Evolutionary conservation across 1,284 basidiomycete species (phyloP).

Genomic region (Ceratobasidium sp.): DNA sequence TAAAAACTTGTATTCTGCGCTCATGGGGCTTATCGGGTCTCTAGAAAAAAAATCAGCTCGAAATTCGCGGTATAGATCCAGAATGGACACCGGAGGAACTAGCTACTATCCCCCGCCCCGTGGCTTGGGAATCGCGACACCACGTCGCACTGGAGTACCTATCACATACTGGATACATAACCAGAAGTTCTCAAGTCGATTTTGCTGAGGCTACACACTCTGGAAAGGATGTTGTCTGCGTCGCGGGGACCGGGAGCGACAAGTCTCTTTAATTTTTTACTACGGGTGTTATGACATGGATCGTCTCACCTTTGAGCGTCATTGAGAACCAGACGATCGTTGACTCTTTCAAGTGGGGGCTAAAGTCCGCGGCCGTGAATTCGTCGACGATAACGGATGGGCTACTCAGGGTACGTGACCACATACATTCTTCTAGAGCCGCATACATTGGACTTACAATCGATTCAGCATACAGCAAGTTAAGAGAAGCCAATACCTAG

Average conservation of each 20-base stretch:
- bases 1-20: background rate
- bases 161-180: background rate
- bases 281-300: conserved; percentile 1
- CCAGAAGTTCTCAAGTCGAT: background rate
- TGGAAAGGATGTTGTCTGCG: conserved; percentile 1
- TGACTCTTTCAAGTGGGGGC: background rate
- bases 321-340: background rate
- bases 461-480: background rate
- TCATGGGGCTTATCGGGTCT: background rate
- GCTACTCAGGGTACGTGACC: background rate
- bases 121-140: background rate
- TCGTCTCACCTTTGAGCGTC: conserved; percentile 12
- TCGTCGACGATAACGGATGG: background rate
- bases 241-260: conserved; percentile 4
- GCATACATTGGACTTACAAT: background rate
- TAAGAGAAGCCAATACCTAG: background rate
- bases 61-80: background rate
- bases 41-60: background rate
- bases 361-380: background rate
- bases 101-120: background rate
- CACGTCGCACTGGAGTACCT: background rate
- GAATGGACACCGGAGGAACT: background rate
- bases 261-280: background rate
- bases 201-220: background rate
- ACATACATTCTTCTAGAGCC: too few species aligned